Evolutionary conservation across 345 rosid genomes (phyloP).

Genomic region (Eucalyptus marginata): DNA sequence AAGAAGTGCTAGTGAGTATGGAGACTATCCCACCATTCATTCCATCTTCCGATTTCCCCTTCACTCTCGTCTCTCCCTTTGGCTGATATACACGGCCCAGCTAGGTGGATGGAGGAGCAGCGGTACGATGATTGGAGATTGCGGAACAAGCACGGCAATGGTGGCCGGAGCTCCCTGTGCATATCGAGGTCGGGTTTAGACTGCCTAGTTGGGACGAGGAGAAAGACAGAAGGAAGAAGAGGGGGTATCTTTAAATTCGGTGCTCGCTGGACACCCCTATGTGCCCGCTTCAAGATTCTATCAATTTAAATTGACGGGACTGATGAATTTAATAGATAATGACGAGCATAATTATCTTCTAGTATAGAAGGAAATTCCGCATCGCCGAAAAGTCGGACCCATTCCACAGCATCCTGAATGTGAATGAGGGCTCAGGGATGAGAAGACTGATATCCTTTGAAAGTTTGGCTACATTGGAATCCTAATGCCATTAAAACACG

Average conservation of each 20-base stretch:
- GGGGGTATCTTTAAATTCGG: neutral
- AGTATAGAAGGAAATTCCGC: rapidly evolving
- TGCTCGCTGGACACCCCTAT: neutral
- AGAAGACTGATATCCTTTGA: neutral
- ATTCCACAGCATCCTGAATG: neutral
- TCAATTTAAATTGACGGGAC: rapidly evolving
- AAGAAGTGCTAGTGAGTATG: neutral
- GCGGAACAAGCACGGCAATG: neutral
- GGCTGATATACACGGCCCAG: neutral
- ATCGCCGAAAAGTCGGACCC: neutral
- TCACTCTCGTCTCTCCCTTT: neutral
- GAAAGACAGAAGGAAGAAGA: neutral
- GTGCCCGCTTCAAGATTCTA: neutral
- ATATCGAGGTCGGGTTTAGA: neutral
- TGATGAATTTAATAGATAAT: rapidly evolving
- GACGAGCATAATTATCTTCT: rapidly evolving
- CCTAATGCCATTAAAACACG: neutral
- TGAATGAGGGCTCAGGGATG: neutral
- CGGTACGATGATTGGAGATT: neutral
- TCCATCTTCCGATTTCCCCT: neutral
- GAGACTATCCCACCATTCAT: neutral
- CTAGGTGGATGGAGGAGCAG: neutral
- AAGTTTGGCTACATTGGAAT: neutral
- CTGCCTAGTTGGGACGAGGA: neutral
- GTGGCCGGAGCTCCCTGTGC: neutral